Evolutionary conservation across 1,284 basidiomycete species (phyloP), one percentile per base, ranked within the genome.

Genomic region (Pseudozyma tsukubaensis): DNA sequence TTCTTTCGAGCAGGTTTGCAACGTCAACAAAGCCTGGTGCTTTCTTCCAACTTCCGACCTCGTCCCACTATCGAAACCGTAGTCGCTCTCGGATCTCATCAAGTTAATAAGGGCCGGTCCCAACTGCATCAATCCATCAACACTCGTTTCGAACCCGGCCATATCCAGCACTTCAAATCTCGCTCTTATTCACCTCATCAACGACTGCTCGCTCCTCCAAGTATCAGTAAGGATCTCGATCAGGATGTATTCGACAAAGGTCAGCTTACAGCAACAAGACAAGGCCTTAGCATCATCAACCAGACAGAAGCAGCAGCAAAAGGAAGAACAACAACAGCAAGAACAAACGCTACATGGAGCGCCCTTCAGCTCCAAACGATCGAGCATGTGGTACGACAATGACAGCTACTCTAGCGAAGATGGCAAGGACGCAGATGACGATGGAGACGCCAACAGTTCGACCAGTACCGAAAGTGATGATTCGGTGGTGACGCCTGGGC

Each of bases 401-500:
- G 55, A 62, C 21, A 61, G 50, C 53, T 14, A 42, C 29, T 57
- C 61, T 29, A 40, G 44, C 35, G 50, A 51, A 39, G 61, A 61
- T 14, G 44, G 16, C n/a, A n/a, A n/a, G n/a, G n/a, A n/a, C n/a
- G n/a, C n/a, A 19, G 60, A 56, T 16, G 60, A 62, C 3, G 57
- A 55, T 37, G 59, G 49, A 44, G 65, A 65, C 36, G 32, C 47
- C 18, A 54, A 68, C 50, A 73, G 70, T 42, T 19, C 51, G 21
- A 34, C 29, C 10, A 68, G 60, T 48, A 37, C 45, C 9, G 70
- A 72, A 4, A 72, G 64, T 43, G 40, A 37, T 45, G 64, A 68
- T 13, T 63, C 64, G 52, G 24, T 60, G 14, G 58, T 45, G 48
- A 69, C 66, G 1, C 59, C 66, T 10, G 56, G 59, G 35, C 52